Evolutionary conservation across 23 red algal species (phyloP), one percentile per base, ranked within the genome.

Genomic region (Gracilaria gracilis): DNA sequence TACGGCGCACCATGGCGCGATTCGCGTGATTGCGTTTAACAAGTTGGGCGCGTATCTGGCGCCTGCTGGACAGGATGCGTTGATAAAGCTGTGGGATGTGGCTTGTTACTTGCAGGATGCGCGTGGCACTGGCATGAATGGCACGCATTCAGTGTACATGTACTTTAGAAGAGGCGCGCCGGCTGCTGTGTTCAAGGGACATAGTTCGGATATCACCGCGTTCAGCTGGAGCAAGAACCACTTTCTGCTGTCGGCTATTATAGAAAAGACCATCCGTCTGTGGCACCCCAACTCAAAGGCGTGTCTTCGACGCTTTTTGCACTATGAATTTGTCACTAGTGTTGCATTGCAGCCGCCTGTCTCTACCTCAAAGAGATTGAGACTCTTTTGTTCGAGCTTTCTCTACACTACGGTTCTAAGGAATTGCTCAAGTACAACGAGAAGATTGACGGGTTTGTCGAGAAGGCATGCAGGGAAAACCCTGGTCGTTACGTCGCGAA

Each of bases 291-390:
- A 72, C 4, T 82, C 91, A 24, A 81, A 66, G 29, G 73, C 84
- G 19, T 87, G 84, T 29, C 74, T 98, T 28, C 87, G 96, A 20
- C 77, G 92, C 73, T 88, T 98, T 39, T 59, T 90, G 35, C 93
- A 95, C n/a, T n/a, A n/a, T n/a, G n/a, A n/a, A n/a, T n/a, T n/a
- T n/a, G n/a, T n/a, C n/a, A n/a, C n/a, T n/a, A 67, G 61, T n/a
- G n/a, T n/a, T n/a, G n/a, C n/a, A n/a, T n/a, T n/a, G n/a, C n/a
- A 24, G 94, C 94, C 16, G 87, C 93, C 16, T 83, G 76, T 32
- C 27, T 99, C 34, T 99, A 96, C 54, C 87, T 99, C 48, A 32
- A 13, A 47, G 94, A 94, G 61, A 95, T 99, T 29, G 97, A 99
- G 72, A 49, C 32, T 25, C 94, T 99, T 14, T 29, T 99, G 23